Conservation (phyloP, 2,329 filamentous ascomycete genomes). For the Diaporthe aspalathi region DNA sequence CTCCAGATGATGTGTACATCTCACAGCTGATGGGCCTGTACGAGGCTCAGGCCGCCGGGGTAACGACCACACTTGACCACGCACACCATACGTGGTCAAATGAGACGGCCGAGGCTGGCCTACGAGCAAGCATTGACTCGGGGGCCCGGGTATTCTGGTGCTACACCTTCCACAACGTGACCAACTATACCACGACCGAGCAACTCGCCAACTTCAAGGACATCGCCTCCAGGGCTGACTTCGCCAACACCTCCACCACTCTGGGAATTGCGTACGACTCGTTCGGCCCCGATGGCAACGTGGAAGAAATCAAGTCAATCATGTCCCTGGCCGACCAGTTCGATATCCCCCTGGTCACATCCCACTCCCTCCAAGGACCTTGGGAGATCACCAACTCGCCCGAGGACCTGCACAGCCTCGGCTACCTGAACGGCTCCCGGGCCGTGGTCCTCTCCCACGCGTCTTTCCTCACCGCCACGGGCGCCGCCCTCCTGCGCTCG, state of each 20-base stretch:
- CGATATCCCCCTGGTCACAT: constrained; percentile 59
- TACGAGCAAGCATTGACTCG: constrained; percentile 60
- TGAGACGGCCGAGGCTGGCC: constrained; percentile 55
- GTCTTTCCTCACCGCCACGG: constrained; percentile 54
- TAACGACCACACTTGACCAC: constrained; percentile 65
- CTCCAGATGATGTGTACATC: constrained; percentile 58
- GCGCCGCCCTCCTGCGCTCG: constrained; percentile 56
- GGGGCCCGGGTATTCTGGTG: constrained; percentile 61
- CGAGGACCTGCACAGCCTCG: constrained; percentile 50
- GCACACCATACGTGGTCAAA: constrained; percentile 61
- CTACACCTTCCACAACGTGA: constrained; percentile 53
- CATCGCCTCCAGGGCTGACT: constrained; percentile 47
- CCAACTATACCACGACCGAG: constrained; percentile 49
- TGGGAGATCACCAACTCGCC: constrained; percentile 55
- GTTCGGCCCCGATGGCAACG: constrained; percentile 44
- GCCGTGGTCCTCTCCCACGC: constrained; percentile 66
- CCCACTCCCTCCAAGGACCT: constrained; percentile 54
- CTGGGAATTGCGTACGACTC: constrained; percentile 57
- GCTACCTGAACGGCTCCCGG: constrained; percentile 55
- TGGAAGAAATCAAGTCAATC: constrained; percentile 47
- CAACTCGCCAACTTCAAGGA: constrained; percentile 54
- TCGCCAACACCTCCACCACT: constrained; percentile 47
- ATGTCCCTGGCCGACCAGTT: constrained; percentile 45
- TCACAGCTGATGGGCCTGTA: constrained; percentile 59
- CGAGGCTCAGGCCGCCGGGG: constrained; percentile 64